Evolutionary conservation across 148 eudicot species (phyloP).

Genomic region (Salicornia ramosissima): DNA sequence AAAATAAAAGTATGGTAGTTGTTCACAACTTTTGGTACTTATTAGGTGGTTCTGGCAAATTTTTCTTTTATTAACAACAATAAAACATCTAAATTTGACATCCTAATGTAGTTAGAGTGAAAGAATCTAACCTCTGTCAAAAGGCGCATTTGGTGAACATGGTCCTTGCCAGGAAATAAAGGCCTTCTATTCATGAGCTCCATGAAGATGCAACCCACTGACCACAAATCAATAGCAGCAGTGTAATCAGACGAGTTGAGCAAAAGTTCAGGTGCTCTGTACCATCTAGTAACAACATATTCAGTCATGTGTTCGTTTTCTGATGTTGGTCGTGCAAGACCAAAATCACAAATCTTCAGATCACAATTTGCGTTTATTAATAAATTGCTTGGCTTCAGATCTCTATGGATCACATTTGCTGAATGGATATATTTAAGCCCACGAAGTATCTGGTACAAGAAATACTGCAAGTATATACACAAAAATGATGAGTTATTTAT

Average conservation of each 20-base stretch:
- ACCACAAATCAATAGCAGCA: slow-evolving; percentile 88
- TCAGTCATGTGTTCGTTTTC: slow-evolving; percentile 89
- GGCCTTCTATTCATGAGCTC: slow-evolving; percentile 86
- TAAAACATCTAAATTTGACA: not conserved
- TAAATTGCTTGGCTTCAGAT: slow-evolving; percentile 84
- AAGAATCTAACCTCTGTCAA: slow-evolving; percentile 61
- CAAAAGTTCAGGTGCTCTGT: slow-evolving; percentile 85
- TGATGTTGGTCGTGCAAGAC: slow-evolving; percentile 71
- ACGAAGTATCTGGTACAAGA: slow-evolving; percentile 81
- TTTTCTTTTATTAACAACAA: not conserved
- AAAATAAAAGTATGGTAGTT: no score
- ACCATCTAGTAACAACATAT: slow-evolving; percentile 91
- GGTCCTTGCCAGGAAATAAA: slow-evolving; percentile 77
- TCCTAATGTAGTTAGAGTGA: no score
- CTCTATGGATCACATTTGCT: slow-evolving; percentile 78
- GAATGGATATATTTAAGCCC: slow-evolving; percentile 87
- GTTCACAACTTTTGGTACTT: no score
- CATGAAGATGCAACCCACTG: slow-evolving; percentile 92
- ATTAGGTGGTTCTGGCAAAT: no score
- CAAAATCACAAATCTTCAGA: slow-evolving; percentile 83
- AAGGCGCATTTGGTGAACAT: slow-evolving; percentile 78
- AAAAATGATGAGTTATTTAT: no score
- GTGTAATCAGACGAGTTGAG: slow-evolving; percentile 85
- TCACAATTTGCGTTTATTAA: slow-evolving; percentile 79
- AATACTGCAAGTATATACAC: slow-evolving; percentile 58